phyloP scores from a whole-genome alignment of 1,284 basidiomycete species.

The Heterobasidion annosum region DNA sequence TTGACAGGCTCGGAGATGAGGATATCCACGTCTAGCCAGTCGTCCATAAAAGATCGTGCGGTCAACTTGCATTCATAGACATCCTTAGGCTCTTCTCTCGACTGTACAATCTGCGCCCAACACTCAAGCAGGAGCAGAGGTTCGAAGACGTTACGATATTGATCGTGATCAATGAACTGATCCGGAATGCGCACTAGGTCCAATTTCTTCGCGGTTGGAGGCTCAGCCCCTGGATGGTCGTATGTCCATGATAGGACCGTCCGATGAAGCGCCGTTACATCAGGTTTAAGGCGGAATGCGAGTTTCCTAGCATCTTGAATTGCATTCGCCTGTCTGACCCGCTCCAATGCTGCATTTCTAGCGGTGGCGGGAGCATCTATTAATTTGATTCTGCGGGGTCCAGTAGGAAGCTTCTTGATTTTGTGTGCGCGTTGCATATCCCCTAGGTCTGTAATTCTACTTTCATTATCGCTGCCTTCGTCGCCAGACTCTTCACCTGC shows the following conservation, averaged over 20 bases:
- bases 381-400: constrained; percentile 65
- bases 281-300: constrained; percentile 72
- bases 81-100: constrained; percentile 58
- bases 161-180: constrained; percentile 52
- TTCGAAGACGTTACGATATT: constrained; percentile 76
- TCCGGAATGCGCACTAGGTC: constrained; percentile 42
- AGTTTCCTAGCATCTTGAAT: constrained; percentile 57
- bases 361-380: constrained; percentile 45
- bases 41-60: constrained; percentile 58
- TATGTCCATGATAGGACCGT: constrained; percentile 87
- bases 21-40: constrained; percentile 69
- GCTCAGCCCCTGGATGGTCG: constrained; percentile 52
- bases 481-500: constrained; percentile 47
- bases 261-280: constrained; percentile 74
- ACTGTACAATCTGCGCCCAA: constrained; percentile 82
- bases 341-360: constrained; percentile 34
- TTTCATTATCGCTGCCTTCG: constrained; percentile 48
- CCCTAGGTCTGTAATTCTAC: constrained; percentile 52
- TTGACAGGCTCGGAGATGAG: constrained; percentile 45
- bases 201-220: constrained; percentile 31
- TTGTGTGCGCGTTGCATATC: constrained; percentile 57
- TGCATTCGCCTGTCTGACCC: constrained; percentile 30
- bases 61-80: constrained; percentile 49
- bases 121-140: constrained; percentile 88
- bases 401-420: constrained; percentile 39